Percentiles rank a stretch among this genome's conserved stretches.
Conservation (phyloP, 192 early-diverging fungal genomes). For the Linnemannia hyalina region DNA sequence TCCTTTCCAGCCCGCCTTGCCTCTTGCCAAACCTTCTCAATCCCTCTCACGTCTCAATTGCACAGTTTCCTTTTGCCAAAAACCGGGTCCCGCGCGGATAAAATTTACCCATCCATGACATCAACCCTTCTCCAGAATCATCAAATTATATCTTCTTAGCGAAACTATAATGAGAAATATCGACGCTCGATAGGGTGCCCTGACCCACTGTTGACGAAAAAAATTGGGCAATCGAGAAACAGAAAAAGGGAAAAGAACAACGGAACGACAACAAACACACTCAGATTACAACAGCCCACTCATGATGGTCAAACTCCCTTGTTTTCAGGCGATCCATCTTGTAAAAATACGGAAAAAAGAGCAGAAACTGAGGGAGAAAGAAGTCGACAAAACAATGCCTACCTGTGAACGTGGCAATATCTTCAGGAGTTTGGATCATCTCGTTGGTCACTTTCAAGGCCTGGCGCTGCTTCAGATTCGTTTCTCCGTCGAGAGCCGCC, state of each 20-base stretch:
- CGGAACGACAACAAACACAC: background rate
- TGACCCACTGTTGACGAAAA: background rate
- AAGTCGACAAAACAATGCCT: constrained; percentile 12
- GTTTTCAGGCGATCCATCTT: background rate
- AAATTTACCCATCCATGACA: constrained; percentile 5
- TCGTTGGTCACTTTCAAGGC: constrained; percentile 73
- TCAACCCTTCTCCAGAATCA: background rate
- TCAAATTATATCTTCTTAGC: background rate
- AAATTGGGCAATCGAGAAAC: background rate
- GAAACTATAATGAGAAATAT: constrained; percentile 7
- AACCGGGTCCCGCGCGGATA: background rate
- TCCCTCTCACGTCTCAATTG: background rate
- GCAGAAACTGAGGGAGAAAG: background rate
- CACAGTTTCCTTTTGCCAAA: background rate
- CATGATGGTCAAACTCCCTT: background rate
- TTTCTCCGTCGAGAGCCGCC: constrained; percentile 89
- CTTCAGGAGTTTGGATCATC: constrained; percentile 57
- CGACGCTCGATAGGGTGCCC: background rate
- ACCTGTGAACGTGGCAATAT: constrained; percentile 66
- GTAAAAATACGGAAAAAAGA: constrained; percentile 7
- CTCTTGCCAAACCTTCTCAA: background rate
- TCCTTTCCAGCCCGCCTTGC: background rate
- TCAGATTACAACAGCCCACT: background rate
- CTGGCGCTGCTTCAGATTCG: constrained; percentile 89
- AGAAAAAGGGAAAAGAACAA: constrained; percentile 9